Conservation (phyloP, 2,329 filamentous ascomycete species). For the Pyrenophora tritici-repentis region DNA sequence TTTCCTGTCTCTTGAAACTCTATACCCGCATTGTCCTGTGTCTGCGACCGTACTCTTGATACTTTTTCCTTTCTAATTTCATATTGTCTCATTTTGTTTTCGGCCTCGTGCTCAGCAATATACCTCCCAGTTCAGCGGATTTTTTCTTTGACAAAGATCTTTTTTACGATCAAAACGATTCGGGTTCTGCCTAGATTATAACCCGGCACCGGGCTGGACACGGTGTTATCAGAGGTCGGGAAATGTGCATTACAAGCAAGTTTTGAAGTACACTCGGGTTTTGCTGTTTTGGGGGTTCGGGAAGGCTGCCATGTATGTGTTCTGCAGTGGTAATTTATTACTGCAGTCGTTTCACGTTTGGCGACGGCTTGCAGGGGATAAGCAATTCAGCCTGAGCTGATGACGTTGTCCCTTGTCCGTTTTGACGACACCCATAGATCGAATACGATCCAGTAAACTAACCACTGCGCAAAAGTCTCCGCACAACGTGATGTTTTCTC, state of each 20-base stretch:
- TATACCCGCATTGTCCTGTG: conserved; percentile 13
- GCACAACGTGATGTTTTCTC: too few species aligned
- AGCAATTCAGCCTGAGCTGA: conserved; percentile 7
- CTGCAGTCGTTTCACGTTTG: conserved; percentile 1
- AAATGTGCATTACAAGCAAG: conserved; percentile 9
- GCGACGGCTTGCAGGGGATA: too few species aligned
- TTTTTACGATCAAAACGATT: conserved; percentile 21
- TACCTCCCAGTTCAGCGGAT: conserved; percentile 32
- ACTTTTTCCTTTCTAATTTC: conserved; percentile 4
- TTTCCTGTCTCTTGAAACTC: conserved; percentile 18
- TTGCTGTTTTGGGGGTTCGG: neutral
- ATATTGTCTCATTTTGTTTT: conserved; percentile 1
- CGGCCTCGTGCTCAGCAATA: conserved; percentile 31
- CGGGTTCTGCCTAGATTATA: conserved; percentile 26
- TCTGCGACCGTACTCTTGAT: conserved; percentile 26
- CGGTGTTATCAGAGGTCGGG: conserved; percentile 25
- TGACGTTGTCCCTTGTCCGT: neutral
- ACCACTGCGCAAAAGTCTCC: too few species aligned
- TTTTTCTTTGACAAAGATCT: conserved; percentile 16
- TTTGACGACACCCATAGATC: too few species aligned
- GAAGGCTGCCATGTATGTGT: conserved; percentile 12
- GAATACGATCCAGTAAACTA: too few species aligned
- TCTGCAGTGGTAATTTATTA: conserved; percentile 12
- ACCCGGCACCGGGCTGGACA: conserved; percentile 39
- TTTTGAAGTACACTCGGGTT: conserved; percentile 10